phyloP scores from a whole-genome alignment of 805 yeast species.

The Nakazawaea ernobii region DNA sequence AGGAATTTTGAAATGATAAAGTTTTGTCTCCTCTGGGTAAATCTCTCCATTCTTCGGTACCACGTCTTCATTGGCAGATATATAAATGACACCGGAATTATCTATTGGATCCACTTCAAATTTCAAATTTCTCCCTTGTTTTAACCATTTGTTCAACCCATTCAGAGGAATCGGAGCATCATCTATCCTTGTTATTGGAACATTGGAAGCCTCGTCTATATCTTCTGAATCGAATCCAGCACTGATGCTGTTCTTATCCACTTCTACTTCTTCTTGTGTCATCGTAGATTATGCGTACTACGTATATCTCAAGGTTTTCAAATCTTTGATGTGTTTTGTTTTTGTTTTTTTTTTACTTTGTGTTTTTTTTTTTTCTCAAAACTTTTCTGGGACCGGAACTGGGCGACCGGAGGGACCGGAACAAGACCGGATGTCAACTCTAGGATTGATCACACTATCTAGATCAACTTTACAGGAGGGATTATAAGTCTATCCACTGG shows the following conservation, averaged over 20 bases:
- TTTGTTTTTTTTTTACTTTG: neutral
- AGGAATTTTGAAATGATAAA: conserved; percentile 32
- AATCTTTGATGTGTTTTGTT: neutral
- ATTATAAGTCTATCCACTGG: no score
- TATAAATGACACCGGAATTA: conserved; percentile 33
- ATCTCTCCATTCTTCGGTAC: conserved; percentile 18
- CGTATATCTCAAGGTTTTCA: neutral
- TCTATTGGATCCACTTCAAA: conserved; percentile 43
- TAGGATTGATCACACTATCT: no score
- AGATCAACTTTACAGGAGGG: no score
- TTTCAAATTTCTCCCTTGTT: conserved; percentile 30
- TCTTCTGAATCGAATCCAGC: conserved; percentile 15
- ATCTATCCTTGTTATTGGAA: conserved; percentile 24
- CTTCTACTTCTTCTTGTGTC: neutral
- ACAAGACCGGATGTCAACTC: no score
- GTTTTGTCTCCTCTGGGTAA: conserved; percentile 34
- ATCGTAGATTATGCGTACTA: neutral
- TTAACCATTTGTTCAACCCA: conserved; percentile 26
- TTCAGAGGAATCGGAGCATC: conserved; percentile 28
- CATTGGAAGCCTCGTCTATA: conserved; percentile 20
- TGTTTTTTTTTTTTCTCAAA: neutral
- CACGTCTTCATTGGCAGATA: conserved; percentile 21
- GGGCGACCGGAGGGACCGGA: no score
- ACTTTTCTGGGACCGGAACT: no score
- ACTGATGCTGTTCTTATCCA: neutral